phyloP scores from a whole-genome alignment of 1,284 basidiomycete species.

The Naganishia sp. region DNA sequence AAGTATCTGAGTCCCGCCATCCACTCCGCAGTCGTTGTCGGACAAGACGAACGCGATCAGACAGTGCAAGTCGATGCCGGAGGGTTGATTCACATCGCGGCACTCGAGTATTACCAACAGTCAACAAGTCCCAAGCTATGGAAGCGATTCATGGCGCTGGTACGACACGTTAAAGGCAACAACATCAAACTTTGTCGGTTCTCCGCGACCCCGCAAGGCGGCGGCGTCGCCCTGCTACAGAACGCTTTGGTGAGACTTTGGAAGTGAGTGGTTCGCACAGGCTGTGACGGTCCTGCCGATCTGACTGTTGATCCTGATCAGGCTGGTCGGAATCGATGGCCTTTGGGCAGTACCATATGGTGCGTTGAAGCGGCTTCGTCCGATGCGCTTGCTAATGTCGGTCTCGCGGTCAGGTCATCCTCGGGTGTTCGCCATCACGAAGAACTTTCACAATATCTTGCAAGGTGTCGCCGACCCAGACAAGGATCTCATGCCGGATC shows the following conservation, averaged over 20 bases:
- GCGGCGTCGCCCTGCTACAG: slow-evolving; percentile 86
- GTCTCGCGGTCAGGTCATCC: slow-evolving; percentile 63
- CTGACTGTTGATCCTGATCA: background rate
- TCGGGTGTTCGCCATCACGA: slow-evolving; percentile 81
- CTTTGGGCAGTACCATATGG: slow-evolving; percentile 64
- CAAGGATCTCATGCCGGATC: slow-evolving; percentile 70
- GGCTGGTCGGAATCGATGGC: slow-evolving; percentile 53
- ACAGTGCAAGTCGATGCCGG: slow-evolving; percentile 48
- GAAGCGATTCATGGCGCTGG: slow-evolving; percentile 63
- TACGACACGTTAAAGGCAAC: slow-evolving; percentile 75
- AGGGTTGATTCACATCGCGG: slow-evolving; percentile 43
- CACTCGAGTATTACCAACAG: slow-evolving; percentile 45
- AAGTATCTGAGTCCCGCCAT: slow-evolving; percentile 48
- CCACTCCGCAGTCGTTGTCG: slow-evolving; percentile 44
- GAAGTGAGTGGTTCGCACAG: slow-evolving; percentile 57
- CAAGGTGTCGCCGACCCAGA: slow-evolving; percentile 71
- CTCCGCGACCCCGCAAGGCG: slow-evolving; percentile 86
- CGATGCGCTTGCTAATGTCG: background rate
- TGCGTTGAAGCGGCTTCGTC: background rate
- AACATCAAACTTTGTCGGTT: slow-evolving; percentile 84
- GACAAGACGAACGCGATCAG: slow-evolving; percentile 39
- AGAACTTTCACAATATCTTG: slow-evolving; percentile 61
- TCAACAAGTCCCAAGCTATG: slow-evolving; percentile 44
- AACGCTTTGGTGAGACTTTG: slow-evolving; percentile 83
- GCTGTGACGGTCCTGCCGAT: too few species aligned